Evolutionary conservation across 1,139 yeast genomes (phyloP).

Genomic region (Tardiomyces digboiensis): DNA sequence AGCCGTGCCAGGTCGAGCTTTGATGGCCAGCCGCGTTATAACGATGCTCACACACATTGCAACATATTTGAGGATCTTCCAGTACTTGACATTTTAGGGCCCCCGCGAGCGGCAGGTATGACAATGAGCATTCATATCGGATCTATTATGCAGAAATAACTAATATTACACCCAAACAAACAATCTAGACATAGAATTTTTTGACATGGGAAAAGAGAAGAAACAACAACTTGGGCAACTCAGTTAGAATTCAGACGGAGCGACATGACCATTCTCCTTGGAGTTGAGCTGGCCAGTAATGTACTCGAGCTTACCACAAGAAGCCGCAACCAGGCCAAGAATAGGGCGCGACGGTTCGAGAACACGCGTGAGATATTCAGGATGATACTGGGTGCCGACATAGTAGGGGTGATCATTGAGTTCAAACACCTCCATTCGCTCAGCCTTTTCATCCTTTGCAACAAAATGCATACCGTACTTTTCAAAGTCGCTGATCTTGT

Average conservation of each 20-base stretch:
- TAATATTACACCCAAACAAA: neutral
- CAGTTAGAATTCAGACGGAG: conserved; percentile 1
- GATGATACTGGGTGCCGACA: conserved; percentile 97
- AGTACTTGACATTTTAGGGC: no score
- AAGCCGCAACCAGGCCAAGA: conserved; percentile 91
- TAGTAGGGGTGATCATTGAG: conserved; percentile 73
- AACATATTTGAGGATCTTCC: no score
- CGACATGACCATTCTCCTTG: conserved; percentile 2
- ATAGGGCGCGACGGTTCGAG: conserved; percentile 96
- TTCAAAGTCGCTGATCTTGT: conserved; percentile 61
- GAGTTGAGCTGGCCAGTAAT: conserved; percentile 21
- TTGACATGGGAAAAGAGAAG: neutral
- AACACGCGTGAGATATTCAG: conserved; percentile 94
- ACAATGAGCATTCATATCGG: no score
- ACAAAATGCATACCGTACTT: conserved; percentile 74
- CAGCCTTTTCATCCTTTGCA: conserved; percentile 84
- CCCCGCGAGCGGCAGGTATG: no score
- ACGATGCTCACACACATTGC: no score
- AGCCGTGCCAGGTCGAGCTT: conserved; percentile 1
- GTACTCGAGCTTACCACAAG: conserved; percentile 67
- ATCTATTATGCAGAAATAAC: neutral
- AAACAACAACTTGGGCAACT: neutral
- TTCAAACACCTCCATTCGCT: conserved; percentile 93
- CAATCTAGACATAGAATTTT: neutral
- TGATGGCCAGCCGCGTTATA: no score